These are phyloP conservation scores for Verticillium nonalfalfae DNA, from an alignment of 2,329 filamentous ascomycete species.

Conservation along the genomic window DNA sequence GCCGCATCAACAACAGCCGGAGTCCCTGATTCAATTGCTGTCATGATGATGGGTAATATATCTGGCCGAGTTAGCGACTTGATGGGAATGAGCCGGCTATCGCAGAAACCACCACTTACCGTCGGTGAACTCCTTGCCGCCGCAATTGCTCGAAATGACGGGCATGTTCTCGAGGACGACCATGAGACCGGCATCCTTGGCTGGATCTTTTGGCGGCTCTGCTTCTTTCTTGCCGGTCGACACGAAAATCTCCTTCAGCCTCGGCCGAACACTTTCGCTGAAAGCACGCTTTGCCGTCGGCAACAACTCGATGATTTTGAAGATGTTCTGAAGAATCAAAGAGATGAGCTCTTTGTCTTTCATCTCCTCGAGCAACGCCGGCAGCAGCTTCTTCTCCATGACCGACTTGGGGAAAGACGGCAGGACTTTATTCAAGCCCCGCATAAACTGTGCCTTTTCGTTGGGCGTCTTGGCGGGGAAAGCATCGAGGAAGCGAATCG, in stretches of 20 bases:
- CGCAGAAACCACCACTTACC: slow-evolving; percentile 40
- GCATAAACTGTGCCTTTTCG: slow-evolving; percentile 89
- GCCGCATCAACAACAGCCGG: slow-evolving; percentile 85
- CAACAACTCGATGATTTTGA: slow-evolving; percentile 77
- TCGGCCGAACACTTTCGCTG: slow-evolving; percentile 79
- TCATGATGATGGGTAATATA: slow-evolving; percentile 76
- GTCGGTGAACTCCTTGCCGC: slow-evolving; percentile 91
- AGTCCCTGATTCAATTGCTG: slow-evolving; percentile 82
- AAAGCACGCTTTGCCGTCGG: slow-evolving; percentile 74
- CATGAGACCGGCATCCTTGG: slow-evolving; percentile 85
- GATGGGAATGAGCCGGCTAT: background rate
- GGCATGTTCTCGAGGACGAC: slow-evolving; percentile 80
- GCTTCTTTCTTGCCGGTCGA: slow-evolving; percentile 48
- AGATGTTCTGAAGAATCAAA: slow-evolving; percentile 82
- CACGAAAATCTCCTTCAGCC: slow-evolving; percentile 76
- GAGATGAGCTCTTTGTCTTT: slow-evolving; percentile 87
- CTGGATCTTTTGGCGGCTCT: slow-evolving; percentile 63
- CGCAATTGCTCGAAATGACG: slow-evolving; percentile 71
- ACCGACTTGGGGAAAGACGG: slow-evolving; percentile 91
- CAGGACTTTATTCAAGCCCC: slow-evolving; percentile 78
- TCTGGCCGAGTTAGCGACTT: slow-evolving; percentile 40
- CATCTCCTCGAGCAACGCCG: slow-evolving; percentile 82
- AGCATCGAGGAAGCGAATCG: slow-evolving; percentile 87
- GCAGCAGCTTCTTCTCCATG: slow-evolving; percentile 89
- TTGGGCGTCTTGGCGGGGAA: slow-evolving; percentile 86